These are phyloP conservation scores for Geosmithia morbida DNA, from an alignment of 2,329 filamentous ascomycete species.

Conservation along the genomic window DNA sequence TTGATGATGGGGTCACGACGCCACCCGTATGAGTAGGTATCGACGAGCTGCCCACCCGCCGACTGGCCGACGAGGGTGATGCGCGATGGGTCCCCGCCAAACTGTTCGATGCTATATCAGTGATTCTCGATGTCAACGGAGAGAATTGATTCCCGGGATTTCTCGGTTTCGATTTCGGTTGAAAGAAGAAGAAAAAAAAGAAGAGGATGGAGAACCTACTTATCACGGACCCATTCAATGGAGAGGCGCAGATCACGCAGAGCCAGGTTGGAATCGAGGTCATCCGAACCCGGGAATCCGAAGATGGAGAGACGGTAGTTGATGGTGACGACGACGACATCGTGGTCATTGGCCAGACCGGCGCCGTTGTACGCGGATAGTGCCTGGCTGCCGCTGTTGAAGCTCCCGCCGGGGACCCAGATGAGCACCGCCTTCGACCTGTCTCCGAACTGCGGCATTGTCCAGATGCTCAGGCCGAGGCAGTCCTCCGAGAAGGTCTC, in stretches of 20 bases:
- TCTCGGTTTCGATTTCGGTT: no score
- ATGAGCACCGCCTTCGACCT: slow-evolving; percentile 9
- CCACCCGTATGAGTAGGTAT: slow-evolving; percentile 35
- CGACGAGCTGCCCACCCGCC: slow-evolving; percentile 20
- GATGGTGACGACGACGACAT: slow-evolving; percentile 28
- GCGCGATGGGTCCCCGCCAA: slow-evolving; percentile 12
- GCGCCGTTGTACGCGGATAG: slow-evolving; percentile 34
- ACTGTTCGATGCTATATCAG: slow-evolving; percentile 7
- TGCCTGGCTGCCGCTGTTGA: slow-evolving; percentile 23
- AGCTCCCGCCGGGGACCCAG: slow-evolving; percentile 21
- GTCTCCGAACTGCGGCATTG: slow-evolving; percentile 9
- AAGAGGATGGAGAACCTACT: no score
- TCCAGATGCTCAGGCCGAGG: slow-evolving; percentile 17
- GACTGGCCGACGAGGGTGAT: slow-evolving; percentile 20
- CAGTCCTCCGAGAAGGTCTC: slow-evolving; percentile 17
- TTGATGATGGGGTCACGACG: slow-evolving; percentile 30
- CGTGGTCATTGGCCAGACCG: slow-evolving; percentile 14
- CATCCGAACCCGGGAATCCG: slow-evolving; percentile 20
- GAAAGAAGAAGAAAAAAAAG: no score
- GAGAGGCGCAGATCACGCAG: slow-evolving; percentile 14
- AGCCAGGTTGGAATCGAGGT: slow-evolving; percentile 9
- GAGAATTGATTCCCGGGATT: no score
- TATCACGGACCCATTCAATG: slow-evolving; percentile 17
- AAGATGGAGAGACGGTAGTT: slow-evolving; percentile 30
- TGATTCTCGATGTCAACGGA: no score